Evolutionary conservation across 2,329 filamentous ascomycete genomes (phyloP).

Genomic region (Penicillium frequentans): DNA sequence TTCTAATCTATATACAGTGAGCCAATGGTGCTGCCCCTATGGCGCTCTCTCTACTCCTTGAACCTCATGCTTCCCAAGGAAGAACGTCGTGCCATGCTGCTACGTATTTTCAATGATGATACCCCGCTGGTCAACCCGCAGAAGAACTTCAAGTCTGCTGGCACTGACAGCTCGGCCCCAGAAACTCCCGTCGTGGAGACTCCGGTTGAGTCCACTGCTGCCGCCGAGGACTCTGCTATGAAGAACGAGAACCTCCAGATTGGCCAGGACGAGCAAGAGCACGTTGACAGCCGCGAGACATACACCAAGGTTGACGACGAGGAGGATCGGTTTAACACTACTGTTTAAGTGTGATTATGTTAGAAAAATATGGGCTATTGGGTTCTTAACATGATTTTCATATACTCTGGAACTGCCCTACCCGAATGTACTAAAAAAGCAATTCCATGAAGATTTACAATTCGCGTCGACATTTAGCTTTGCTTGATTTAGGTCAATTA

Average conservation of each 20-base stretch:
- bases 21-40: slow-evolving; percentile 84
- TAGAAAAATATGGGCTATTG: background rate
- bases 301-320: slow-evolving; percentile 47
- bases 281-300: slow-evolving; percentile 43
- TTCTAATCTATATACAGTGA: slow-evolving; percentile 52
- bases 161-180: slow-evolving; percentile 15
- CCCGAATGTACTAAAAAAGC: slow-evolving; percentile 20
- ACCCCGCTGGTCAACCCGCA: slow-evolving; percentile 72
- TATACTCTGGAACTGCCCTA: background rate
- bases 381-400: background rate
- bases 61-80: slow-evolving; percentile 99
- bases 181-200: slow-evolving; percentile 11
- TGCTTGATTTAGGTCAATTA: background rate
- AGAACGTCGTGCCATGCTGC: slow-evolving; percentile 86
- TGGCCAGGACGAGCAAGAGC: slow-evolving; percentile 43
- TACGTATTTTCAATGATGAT: slow-evolving; percentile 87
- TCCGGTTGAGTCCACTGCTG: slow-evolving; percentile 17
- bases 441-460: slow-evolving; percentile 14
- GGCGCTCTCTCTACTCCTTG: slow-evolving; percentile 87
- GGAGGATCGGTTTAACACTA: slow-evolving; percentile 49
- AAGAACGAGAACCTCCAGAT: slow-evolving; percentile 40
- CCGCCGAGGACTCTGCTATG: slow-evolving; percentile 37
- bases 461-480: background rate
- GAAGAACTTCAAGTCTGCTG: slow-evolving; percentile 22
- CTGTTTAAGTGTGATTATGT: slow-evolving; percentile 34